Base-by-base conservation (phyloP, 192 early-diverging fungal genomes). In the Coemansia sp. region DNA sequence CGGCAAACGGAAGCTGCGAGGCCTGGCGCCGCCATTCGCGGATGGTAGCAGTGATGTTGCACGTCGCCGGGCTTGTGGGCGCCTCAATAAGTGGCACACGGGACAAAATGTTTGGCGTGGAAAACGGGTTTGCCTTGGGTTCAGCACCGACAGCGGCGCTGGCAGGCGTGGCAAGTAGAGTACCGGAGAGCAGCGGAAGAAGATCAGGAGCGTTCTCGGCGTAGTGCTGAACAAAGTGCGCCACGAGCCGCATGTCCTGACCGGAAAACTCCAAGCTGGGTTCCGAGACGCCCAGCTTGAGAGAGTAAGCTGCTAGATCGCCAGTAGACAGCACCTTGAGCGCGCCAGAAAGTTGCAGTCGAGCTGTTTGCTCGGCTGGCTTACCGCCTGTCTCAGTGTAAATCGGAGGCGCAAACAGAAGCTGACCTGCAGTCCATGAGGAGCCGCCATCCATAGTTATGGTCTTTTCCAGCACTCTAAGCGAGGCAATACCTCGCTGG, bases 241-340 rank as follows among this genome's bases (percentile, higher is more conserved):
- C 79, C 3, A 76, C 71, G n/a, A 43, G 39, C 15, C 68, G 79
- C 79, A 82, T 82, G 55, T 82, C 70, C 12, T 12, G 32, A 29
- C 60, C 62, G 0, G 79, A 41, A 9, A 70, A 59, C 24, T 8
- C 11, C 39, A 69, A 35, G 3, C 20, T 61, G 12, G 52, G 8
- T 3, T 61, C 37, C 3, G 52, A 43, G 8, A 73, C n/a, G 9
- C 70, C 70, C 11, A 82, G 64, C 27, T 60, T 59, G 34, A 22
- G 59, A 13, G 47, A 37, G 55, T 59, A 76, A 6, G 40, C 61
- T 0, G 44, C 45, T 13, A 22, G 39, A 5, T 52, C 20, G 30
- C 45, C 44, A 7, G 8, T 60, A 30, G 45, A 60, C 15, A 82
- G 41, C 2, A 82, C 12, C 8, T 15, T 30, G 4, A 82, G 24